Conservation (phyloP, 805 yeast genomes). For the Ogataea methylovora region DNA sequence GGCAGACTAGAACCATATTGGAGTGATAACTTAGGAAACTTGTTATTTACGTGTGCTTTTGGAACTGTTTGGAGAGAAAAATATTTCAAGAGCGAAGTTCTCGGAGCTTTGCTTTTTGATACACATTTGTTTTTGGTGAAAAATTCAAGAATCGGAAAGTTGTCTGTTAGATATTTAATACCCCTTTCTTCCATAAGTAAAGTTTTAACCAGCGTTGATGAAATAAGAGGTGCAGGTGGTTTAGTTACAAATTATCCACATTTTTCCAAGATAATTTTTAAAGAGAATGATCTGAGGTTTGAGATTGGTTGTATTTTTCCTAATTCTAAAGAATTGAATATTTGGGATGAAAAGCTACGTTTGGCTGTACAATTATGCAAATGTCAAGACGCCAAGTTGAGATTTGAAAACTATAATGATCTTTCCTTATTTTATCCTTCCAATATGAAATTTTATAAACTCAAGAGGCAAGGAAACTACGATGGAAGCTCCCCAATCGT, state of each 20-base stretch:
- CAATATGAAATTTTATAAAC: no score
- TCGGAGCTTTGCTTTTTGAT: slow-evolving; percentile 39
- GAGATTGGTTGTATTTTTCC: slow-evolving; percentile 36
- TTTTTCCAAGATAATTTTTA: slow-evolving; percentile 40
- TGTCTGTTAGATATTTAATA: slow-evolving; percentile 37
- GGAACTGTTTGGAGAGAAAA: slow-evolving; percentile 31
- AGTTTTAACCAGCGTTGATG: slow-evolving; percentile 12
- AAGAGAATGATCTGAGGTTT: slow-evolving; percentile 29
- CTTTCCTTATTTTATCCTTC: background rate
- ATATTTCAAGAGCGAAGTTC: slow-evolving; percentile 7
- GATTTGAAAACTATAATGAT: background rate
- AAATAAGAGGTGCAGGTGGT: slow-evolving; percentile 11
- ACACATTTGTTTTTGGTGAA: slow-evolving; percentile 38
- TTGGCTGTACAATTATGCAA: background rate
- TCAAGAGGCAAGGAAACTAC: no score
- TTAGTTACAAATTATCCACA: slow-evolving; percentile 23
- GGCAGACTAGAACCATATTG: background rate
- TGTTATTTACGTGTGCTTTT: slow-evolving; percentile 36
- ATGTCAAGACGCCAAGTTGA: background rate
- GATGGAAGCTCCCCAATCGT: no score
- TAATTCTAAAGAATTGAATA: slow-evolving; percentile 24
- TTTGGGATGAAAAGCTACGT: slow-evolving; percentile 33
- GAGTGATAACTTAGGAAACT: slow-evolving; percentile 34
- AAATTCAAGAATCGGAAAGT: slow-evolving; percentile 16
- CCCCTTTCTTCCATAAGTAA: slow-evolving; percentile 32